Conservation (phyloP, 768 basidiomycete species). For the Lentinula guzmanii region DNA sequence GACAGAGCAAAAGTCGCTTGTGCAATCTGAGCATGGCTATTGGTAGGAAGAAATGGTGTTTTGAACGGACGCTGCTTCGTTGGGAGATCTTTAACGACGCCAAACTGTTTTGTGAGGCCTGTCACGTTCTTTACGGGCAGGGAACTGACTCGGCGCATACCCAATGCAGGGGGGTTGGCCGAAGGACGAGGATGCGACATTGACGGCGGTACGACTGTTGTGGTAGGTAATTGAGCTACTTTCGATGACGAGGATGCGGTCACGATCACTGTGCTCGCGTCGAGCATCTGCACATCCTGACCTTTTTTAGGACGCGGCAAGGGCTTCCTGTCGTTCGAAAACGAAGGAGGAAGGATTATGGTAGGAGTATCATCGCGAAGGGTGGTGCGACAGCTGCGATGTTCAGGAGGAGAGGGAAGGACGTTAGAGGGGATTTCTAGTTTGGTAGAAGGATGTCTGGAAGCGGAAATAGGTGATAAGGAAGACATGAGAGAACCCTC, state of each 20-base stretch:
- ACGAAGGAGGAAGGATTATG: background rate
- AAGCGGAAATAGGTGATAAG: background rate
- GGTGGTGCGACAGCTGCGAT: background rate
- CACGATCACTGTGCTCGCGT: background rate
- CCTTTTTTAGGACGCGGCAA: background rate
- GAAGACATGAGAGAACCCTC: background rate
- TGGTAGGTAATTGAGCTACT: background rate
- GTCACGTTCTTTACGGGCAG: background rate
- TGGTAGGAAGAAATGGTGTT: conserved; percentile 2
- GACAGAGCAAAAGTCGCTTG: background rate
- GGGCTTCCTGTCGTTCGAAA: background rate
- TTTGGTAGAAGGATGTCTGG: background rate
- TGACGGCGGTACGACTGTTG: background rate
- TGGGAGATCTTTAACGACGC: background rate
- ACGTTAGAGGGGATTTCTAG: background rate
- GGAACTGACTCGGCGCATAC: conserved; percentile 2
- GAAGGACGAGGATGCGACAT: background rate
- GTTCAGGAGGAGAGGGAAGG: background rate
- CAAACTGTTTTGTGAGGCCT: background rate
- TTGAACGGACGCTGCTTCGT: background rate
- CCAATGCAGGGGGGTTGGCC: background rate
- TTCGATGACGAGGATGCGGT: background rate
- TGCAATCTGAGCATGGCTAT: background rate
- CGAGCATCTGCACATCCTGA: background rate
- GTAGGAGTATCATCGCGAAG: background rate